Evolutionary conservation across 208 protist species (phyloP).

Genomic region (Lotmaria passim): DNA sequence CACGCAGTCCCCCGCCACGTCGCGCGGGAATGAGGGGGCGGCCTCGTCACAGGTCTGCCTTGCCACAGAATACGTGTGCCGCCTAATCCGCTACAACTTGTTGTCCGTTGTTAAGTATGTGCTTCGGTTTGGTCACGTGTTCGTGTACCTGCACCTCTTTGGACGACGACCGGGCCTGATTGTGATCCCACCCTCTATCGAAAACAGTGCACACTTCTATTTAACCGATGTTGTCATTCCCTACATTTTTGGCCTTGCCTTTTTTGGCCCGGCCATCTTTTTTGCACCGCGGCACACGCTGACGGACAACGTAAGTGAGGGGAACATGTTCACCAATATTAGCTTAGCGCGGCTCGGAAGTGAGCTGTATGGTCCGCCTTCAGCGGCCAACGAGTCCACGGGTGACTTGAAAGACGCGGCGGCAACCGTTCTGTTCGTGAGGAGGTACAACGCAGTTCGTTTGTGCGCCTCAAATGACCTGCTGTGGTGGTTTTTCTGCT

Average conservation of each 20-base stretch:
- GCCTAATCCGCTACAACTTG: conserved; percentile 22
- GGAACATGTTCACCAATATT: not conserved
- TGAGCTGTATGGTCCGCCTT: not conserved
- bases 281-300: not conserved
- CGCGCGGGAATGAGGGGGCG: not conserved
- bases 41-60: not conserved
- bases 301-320: not conserved
- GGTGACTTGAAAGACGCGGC: not conserved
- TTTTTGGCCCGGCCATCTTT: conserved; percentile 7
- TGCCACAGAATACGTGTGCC: not conserved
- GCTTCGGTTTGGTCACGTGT: conserved; percentile 42
- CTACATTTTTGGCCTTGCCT: conserved; percentile 5
- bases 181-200: conserved; percentile 21
- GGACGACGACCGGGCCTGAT: conserved; percentile 30
- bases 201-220: conserved; percentile 9
- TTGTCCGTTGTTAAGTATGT: conserved; percentile 36
- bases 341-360: not conserved
- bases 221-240: conserved; percentile 2
- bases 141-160: conserved; percentile 31
- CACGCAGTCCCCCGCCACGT: not conserved
- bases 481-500: conserved; percentile 17
- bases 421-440: not conserved
- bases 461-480: conserved; percentile 15
- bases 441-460: not conserved
- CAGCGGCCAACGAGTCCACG: not conserved